These are phyloP conservation scores for Brassica incana DNA, from an alignment of 345 rosid species.

Conservation along the genomic window DNA sequence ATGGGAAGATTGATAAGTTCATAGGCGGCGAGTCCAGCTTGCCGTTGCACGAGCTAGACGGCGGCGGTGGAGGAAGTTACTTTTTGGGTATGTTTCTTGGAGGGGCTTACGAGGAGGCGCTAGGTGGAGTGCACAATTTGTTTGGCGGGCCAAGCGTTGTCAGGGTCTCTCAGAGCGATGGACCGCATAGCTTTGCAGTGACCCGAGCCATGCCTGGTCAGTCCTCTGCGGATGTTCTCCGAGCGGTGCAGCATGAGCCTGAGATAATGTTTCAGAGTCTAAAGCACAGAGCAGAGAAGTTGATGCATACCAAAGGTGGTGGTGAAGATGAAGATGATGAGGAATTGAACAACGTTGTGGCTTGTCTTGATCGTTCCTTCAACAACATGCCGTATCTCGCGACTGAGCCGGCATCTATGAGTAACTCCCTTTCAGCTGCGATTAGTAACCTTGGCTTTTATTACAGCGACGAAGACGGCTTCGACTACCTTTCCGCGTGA, in stretches of 20 bases:
- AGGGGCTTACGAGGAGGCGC: conserved; percentile 98
- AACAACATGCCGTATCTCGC: conserved; percentile 87
- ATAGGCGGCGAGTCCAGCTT: conserved; percentile 83
- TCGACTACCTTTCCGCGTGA: conserved; percentile 15
- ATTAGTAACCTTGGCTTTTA: conserved; percentile 66
- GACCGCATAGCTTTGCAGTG: conserved; percentile 90
- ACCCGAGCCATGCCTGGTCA: conserved; percentile 81
- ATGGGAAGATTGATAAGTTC: conserved; percentile 85
- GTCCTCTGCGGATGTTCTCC: conserved; percentile 88
- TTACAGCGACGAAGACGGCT: conserved; percentile 52
- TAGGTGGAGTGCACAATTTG: conserved; percentile 94
- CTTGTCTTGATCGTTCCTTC: conserved; percentile 67
- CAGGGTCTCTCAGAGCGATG: conserved; percentile 82
- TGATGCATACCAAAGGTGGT: conserved; percentile 33
- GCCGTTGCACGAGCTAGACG: conserved; percentile 84
- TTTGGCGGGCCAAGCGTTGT: conserved; percentile 94
- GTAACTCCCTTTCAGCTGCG: conserved; percentile 72
- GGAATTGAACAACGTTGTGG: conserved; percentile 46
- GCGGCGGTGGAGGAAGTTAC: conserved; percentile 43
- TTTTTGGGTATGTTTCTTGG: conserved; percentile 96
- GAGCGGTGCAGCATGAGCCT: conserved; percentile 95
- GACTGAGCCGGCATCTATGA: conserved; percentile 39
- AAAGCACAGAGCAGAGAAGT: conserved; percentile 79
- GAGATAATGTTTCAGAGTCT: conserved; percentile 92
- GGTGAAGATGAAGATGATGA: conserved; percentile 16